These are phyloP conservation scores for Cadophora sp. DNA, from an alignment of 2,329 filamentous ascomycete species.

Conservation along the genomic window DNA sequence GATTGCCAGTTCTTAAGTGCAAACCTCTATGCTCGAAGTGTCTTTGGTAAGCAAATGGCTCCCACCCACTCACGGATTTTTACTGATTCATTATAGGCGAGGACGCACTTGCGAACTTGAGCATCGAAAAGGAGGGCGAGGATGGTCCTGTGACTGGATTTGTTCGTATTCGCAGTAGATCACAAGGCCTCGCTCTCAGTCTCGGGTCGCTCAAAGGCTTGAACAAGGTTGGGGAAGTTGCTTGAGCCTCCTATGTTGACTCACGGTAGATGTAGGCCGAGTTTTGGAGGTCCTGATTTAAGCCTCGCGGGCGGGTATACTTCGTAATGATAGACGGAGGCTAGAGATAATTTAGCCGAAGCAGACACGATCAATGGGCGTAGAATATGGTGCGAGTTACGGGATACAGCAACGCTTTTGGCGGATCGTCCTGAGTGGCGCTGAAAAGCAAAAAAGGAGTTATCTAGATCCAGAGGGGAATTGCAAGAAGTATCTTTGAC, in stretches of 20 bases:
- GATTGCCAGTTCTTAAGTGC: slow-evolving; percentile 98
- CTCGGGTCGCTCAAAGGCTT: slow-evolving; percentile 93
- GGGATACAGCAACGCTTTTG: slow-evolving; percentile 28
- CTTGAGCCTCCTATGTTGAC: slow-evolving; percentile 35
- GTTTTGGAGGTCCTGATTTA: slow-evolving; percentile 7
- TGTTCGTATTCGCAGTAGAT: slow-evolving; percentile 95
- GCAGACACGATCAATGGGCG: slow-evolving; percentile 30
- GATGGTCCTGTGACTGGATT: slow-evolving; percentile 96
- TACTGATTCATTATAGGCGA: slow-evolving; percentile 68
- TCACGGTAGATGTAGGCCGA: slow-evolving; percentile 5
- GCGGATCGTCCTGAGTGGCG: slow-evolving; percentile 38
- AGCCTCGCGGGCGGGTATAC: slow-evolving; percentile 18
- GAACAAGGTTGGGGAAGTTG: slow-evolving; percentile 70
- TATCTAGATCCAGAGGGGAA: slow-evolving; percentile 41
- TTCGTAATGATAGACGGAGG: slow-evolving; percentile 31
- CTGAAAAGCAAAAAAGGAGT: slow-evolving; percentile 42
- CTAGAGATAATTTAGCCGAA: slow-evolving; percentile 25
- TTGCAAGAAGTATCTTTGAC: slow-evolving; percentile 36
- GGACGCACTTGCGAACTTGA: slow-evolving; percentile 96
- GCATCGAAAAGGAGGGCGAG: slow-evolving; percentile 96
- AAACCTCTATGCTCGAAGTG: slow-evolving; percentile 93
- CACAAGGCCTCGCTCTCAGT: slow-evolving; percentile 92
- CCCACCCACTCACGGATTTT: not conserved
- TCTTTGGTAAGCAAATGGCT: slow-evolving; percentile 80
- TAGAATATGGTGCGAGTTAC: slow-evolving; percentile 32